phyloP scores from a whole-genome alignment of 2,329 filamentous ascomycete species.

The Phymatotrichopsis omnivora region DNA sequence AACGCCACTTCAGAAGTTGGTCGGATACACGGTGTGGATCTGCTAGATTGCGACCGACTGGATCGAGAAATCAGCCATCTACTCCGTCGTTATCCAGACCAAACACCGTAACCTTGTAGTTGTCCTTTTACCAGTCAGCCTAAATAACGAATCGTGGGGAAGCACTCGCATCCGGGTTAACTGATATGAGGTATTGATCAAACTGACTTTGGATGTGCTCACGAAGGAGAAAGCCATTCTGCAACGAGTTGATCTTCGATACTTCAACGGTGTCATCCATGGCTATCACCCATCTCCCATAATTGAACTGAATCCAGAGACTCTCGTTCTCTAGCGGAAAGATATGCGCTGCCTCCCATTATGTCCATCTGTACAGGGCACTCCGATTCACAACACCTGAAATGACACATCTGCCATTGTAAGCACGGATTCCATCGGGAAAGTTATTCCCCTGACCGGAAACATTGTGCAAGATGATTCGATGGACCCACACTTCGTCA shows the following conservation, averaged over 20 bases:
- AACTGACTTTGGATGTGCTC: constrained; percentile 9
- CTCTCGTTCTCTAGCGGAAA: constrained; percentile 29
- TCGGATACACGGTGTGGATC: constrained; percentile 13
- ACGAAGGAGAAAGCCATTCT: constrained; percentile 20
- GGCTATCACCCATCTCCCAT: constrained; percentile 26
- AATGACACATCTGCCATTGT: constrained; percentile 29
- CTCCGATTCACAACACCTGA: constrained; percentile 20
- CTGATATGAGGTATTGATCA: constrained; percentile 19
- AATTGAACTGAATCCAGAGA: constrained; percentile 27
- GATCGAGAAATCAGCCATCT: constrained; percentile 22
- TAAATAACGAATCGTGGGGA: not conserved
- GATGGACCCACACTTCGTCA: constrained; percentile 15
- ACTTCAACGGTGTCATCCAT: constrained; percentile 7
- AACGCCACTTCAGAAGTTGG: constrained; percentile 19
- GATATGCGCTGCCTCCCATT: constrained; percentile 30
- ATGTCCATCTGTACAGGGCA: constrained; percentile 1
- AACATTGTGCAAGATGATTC: constrained; percentile 15
- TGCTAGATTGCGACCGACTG: constrained; percentile 14
- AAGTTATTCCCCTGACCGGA: constrained; percentile 23
- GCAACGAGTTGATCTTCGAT: constrained; percentile 21
- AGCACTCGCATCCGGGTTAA: constrained; percentile 17
- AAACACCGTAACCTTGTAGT: constrained; percentile 22
- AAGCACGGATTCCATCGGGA: constrained; percentile 24
- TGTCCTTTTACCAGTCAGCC: constrained; percentile 14
- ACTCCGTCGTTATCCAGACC: constrained; percentile 8